Evolutionary conservation across 768 basidiomycete species (phyloP).

Genomic region (Leccinum disarticulatum): DNA sequence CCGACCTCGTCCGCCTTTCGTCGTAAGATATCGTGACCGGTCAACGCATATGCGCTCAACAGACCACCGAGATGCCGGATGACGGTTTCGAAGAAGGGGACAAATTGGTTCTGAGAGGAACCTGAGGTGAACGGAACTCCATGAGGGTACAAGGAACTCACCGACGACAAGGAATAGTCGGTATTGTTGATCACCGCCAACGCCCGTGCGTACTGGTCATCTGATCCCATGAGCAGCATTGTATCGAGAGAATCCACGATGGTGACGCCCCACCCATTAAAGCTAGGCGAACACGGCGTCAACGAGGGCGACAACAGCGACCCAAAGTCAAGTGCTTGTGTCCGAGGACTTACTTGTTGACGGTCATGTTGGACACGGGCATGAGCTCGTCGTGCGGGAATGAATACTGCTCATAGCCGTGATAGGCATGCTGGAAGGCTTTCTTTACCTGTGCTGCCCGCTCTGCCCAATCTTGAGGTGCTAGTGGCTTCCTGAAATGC

Average conservation of each 20-base stretch:
- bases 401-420: conserved; percentile 61
- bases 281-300: conserved; percentile 39
- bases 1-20: conserved; percentile 76
- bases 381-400: conserved; percentile 61
- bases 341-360: conserved; percentile 48
- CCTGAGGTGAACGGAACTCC: neutral
- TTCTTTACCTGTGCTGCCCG: conserved; percentile 57
- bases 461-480: conserved; percentile 44
- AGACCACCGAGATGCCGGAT: conserved; percentile 90
- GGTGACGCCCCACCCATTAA: conserved; percentile 80
- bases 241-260: conserved; percentile 83
- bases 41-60: conserved; percentile 77
- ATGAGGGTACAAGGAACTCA: conserved; percentile 26
- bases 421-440: conserved; percentile 70
- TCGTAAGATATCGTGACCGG: conserved; percentile 61
- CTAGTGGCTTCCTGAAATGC: conserved; percentile 4
- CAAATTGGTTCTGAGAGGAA: conserved; percentile 27
- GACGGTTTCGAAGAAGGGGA: conserved; percentile 77
- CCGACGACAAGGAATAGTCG: conserved; percentile 48
- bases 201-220: conserved; percentile 67
- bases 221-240: conserved; percentile 76
- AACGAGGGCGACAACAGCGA: neutral
- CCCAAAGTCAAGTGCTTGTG: neutral
- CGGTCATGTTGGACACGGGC: conserved; percentile 46
- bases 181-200: conserved; percentile 48